Evolutionary conservation across 1,139 yeast genomes (phyloP), one percentile per base, ranked within the genome.

Genomic region (Casaregolazyma lundiana): DNA sequence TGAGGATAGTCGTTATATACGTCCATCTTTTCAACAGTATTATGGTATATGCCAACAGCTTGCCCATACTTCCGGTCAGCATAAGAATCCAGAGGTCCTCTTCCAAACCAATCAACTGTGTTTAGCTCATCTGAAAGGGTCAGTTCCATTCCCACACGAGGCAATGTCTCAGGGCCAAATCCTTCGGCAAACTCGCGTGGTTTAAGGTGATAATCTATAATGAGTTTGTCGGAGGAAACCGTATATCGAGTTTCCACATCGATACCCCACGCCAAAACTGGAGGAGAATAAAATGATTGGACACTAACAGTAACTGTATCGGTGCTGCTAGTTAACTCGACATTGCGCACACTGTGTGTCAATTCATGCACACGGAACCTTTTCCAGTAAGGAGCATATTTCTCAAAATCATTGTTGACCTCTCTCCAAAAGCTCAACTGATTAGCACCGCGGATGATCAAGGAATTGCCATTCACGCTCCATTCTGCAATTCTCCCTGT

Each of bases 71-170:
- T 57, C 49, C 62, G 64, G 48, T 65, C 69, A 4, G 59, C 37
- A 49, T 65, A 65, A 30, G 67, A 60, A 51, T 65, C 69, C n/a
- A 64, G 65, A 1, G 69, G 68, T 6, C 69, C 69, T 34, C 62
- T 47, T 1, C 70, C 70, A 35, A 63, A 59, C 68, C 69, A 66
- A 22, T 43, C 48, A 6, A 55, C 61, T 8, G 44, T 16, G 2
- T 48, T 48, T 6, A 51, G 50, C 6, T 50, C 38, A 35, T 45
- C 50, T 5, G 54, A 50, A n/a, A 53, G 42, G 9, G 48, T 21
- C 24, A 58, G 50, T 36, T 60, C 61, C 50, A 53, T 50, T 6
- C 63, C 63, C 7, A 60, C 36, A 17, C 64, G 50, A 6, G 64
- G 63, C 4, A 54, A 20, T 19, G 51, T 34, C 6, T 34, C 30